Conservation (phyloP, 805 yeast genomes). For the fission yeast (Schizosaccharomyces pombe) region DNA sequence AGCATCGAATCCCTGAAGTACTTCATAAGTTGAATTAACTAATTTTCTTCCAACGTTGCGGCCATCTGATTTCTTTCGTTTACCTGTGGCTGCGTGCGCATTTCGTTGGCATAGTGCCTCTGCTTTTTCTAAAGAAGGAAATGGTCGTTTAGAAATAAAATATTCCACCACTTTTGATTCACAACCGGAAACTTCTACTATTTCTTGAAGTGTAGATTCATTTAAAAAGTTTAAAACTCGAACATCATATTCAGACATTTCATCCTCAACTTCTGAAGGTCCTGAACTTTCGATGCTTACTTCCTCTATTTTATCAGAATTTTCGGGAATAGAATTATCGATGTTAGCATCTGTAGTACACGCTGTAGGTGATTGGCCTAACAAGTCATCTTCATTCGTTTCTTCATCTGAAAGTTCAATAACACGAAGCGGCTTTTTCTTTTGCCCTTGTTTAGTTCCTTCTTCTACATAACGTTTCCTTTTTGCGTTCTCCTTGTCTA, state of each 20-base stretch:
- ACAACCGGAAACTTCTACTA: slow-evolving; percentile 59
- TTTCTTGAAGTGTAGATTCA: slow-evolving; percentile 46
- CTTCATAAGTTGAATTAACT: slow-evolving; percentile 37
- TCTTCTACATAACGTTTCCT: too few relatives aligned
- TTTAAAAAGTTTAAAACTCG: slow-evolving; percentile 59
- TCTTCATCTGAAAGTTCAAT: not conserved
- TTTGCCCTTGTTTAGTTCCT: too few relatives aligned
- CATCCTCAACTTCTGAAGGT: slow-evolving; percentile 8
- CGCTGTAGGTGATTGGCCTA: not conserved
- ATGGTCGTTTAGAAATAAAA: slow-evolving; percentile 48
- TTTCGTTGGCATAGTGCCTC: slow-evolving; percentile 21
- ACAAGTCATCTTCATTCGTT: not conserved
- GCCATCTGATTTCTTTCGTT: slow-evolving; percentile 57
- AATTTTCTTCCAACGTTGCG: slow-evolving; percentile 35
- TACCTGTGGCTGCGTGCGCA: slow-evolving; percentile 13
- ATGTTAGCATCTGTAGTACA: not conserved
- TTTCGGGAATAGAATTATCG: not conserved
- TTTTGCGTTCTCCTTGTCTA: too few relatives aligned
- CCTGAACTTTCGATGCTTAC: not conserved
- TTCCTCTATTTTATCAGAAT: not conserved
- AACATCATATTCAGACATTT: slow-evolving; percentile 27
- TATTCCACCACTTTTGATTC: slow-evolving; percentile 39
- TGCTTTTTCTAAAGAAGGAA: slow-evolving; percentile 35
- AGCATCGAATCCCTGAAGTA: slow-evolving; percentile 54
- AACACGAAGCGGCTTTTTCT: not conserved